These are phyloP conservation scores for Filosporella fistucella DNA, from an alignment of 495 filamentous ascomycete genomes.

Conservation along the genomic window DNA sequence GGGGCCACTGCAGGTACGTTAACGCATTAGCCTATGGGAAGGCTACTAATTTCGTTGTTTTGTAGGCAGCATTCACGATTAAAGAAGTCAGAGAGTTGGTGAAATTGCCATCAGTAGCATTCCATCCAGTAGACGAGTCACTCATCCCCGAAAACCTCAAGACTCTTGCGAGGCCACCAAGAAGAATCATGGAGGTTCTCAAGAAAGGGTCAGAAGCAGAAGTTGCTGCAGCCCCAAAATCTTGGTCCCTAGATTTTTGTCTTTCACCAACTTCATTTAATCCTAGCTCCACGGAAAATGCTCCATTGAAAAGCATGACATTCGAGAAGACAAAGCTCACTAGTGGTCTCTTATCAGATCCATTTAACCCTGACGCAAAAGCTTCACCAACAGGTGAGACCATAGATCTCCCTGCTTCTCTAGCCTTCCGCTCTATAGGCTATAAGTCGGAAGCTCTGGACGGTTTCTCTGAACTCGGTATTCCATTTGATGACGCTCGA, in stretches of 20 bases:
- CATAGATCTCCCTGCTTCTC: slow-evolving; percentile 44
- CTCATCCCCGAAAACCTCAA: slow-evolving; percentile 60
- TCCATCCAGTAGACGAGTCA: slow-evolving; percentile 60
- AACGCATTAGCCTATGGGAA: background rate
- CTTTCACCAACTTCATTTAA: slow-evolving; percentile 70
- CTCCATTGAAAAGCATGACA: slow-evolving; percentile 50
- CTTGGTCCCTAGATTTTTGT: slow-evolving; percentile 82
- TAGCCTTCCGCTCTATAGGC: slow-evolving; percentile 88
- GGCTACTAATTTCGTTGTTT: background rate
- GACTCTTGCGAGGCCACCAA: slow-evolving; percentile 65
- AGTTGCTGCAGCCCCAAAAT: slow-evolving; percentile 45
- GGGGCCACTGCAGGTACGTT: slow-evolving; percentile 73
- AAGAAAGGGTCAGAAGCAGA: slow-evolving; percentile 60
- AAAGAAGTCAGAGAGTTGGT: slow-evolving; percentile 88
- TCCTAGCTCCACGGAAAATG: slow-evolving; percentile 35
- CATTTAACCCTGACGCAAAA: slow-evolving; percentile 47
- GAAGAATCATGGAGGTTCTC: slow-evolving; percentile 75
- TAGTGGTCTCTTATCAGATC: too few relatives aligned
- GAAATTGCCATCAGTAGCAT: slow-evolving; percentile 66
- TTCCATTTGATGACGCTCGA: slow-evolving; percentile 67
- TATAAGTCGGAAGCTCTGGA: slow-evolving; percentile 78
- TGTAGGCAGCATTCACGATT: slow-evolving; percentile 83
- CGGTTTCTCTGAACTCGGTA: slow-evolving; percentile 69
- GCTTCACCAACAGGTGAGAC: slow-evolving; percentile 42
- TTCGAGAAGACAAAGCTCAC: slow-evolving; percentile 59